These are phyloP conservation scores for Phalaenopsis hybrid DNA, from an alignment of 116 monocot genomes.

Conservation along the genomic window DNA sequence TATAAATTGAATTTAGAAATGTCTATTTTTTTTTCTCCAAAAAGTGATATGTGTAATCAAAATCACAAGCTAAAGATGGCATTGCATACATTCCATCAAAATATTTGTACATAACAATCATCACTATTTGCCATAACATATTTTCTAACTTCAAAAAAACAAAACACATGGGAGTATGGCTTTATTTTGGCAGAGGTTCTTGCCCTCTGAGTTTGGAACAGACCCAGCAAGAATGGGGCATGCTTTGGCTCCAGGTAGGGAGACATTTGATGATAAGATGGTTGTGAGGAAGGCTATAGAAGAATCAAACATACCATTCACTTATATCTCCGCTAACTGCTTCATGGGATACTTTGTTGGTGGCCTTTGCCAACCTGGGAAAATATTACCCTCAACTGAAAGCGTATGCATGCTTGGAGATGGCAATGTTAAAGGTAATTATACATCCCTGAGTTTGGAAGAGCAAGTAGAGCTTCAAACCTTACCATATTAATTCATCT, in stretches of 20 bases:
- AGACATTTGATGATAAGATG: conserved; percentile 63
- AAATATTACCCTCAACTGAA: conserved; percentile 46
- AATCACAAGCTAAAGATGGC: too few species aligned
- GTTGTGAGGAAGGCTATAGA: conserved; percentile 47
- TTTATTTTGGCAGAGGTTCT: conserved; percentile 31
- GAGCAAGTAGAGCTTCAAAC: too few species aligned
- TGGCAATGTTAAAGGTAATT: conserved; percentile 49
- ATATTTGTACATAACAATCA: too few species aligned
- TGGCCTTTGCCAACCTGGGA: conserved; percentile 37
- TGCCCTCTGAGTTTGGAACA: conserved; percentile 75
- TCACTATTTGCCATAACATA: too few species aligned
- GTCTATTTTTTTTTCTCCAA: too few species aligned
- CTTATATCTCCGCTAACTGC: conserved; percentile 57
- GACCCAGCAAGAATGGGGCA: conserved; percentile 59
- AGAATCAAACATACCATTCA: conserved; percentile 50
- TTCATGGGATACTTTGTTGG: conserved; percentile 53
- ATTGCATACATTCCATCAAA: too few species aligned
- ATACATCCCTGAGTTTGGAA: background rate
- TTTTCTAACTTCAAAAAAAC: too few species aligned
- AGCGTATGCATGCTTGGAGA: conserved; percentile 38
- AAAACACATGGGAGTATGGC: too few species aligned
- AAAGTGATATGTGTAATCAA: too few species aligned
- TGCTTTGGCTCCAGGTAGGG: conserved; percentile 46
- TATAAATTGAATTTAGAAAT: too few species aligned
- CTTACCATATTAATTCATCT: background rate